These are phyloP conservation scores for Scopulariopsis brevicaulis DNA, from an alignment of 2,329 filamentous ascomycete genomes.

Conservation along the genomic window DNA sequence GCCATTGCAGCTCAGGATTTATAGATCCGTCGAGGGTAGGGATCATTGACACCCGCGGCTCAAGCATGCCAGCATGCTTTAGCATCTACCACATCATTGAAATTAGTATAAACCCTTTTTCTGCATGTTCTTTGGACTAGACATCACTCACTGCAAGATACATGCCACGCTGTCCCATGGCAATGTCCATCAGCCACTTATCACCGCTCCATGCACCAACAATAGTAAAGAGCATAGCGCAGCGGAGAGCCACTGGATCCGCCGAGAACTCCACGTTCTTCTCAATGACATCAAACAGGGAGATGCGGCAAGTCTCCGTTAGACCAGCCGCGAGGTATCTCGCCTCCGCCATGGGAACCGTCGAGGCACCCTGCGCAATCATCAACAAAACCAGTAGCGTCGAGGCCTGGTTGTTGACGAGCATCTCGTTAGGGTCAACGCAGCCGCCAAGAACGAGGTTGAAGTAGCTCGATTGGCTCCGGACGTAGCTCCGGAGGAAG, in stretches of 20 bases:
- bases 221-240: slow-evolving; percentile 55
- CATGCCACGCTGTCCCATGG: slow-evolving; percentile 64
- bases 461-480: slow-evolving; percentile 56
- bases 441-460: slow-evolving; percentile 47
- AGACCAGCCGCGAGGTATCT: slow-evolving; percentile 54
- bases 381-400: slow-evolving; percentile 58
- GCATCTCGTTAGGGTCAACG: slow-evolving; percentile 55
- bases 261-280: slow-evolving; percentile 58
- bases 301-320: slow-evolving; percentile 61
- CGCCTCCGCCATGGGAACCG: slow-evolving; percentile 54
- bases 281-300: slow-evolving; percentile 60
- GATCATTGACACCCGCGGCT: slow-evolving; percentile 33
- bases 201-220: slow-evolving; percentile 64
- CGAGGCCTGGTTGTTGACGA: slow-evolving; percentile 54
- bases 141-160: slow-evolving; percentile 46
- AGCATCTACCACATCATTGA: slow-evolving; percentile 41
- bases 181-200: slow-evolving; percentile 69
- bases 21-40: slow-evolving; percentile 28
- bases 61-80: slow-evolving; percentile 56
- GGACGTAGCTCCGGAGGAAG: slow-evolving; percentile 54
- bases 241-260: slow-evolving; percentile 52
- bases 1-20: slow-evolving; percentile 43
- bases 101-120: background rate
- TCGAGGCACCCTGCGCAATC: slow-evolving; percentile 59
- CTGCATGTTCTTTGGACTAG: background rate